Evolutionary conservation across 805 yeast species (phyloP).

Genomic region (Candida ponderosae): DNA sequence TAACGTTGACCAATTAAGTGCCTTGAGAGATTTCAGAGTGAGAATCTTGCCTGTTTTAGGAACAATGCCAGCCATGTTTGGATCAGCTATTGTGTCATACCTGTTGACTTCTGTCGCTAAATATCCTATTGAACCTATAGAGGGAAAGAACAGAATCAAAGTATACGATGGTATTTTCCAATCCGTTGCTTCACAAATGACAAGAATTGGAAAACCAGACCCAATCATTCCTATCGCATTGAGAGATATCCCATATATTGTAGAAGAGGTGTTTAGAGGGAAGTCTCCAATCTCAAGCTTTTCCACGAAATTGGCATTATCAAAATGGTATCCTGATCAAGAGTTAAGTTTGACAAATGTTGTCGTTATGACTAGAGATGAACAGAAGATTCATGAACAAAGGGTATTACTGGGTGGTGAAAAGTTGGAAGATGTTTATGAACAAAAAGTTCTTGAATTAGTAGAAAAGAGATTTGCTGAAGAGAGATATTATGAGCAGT

Average conservation of each 20-base stretch:
- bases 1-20: constrained; percentile 78
- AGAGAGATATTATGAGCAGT: constrained; percentile 67
- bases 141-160: constrained; percentile 82
- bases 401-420: constrained; percentile 67
- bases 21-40: constrained; percentile 84
- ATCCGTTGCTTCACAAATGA: constrained; percentile 79
- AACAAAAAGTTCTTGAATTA: constrained; percentile 44
- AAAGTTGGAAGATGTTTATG: constrained; percentile 53
- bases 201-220: constrained; percentile 63
- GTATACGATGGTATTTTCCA: constrained; percentile 78
- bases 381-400: constrained; percentile 73
- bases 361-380: constrained; percentile 84
- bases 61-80: constrained; percentile 95
- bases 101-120: constrained; percentile 74
- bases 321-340: constrained; percentile 73
- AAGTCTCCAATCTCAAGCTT: constrained; percentile 82
- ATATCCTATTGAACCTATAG: constrained; percentile 85
- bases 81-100: constrained; percentile 81
- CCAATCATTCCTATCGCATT: constrained; percentile 70
- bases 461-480: constrained; percentile 63
- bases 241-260: constrained; percentile 69
- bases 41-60: constrained; percentile 94
- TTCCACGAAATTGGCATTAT: constrained; percentile 70
- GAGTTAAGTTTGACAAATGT: constrained; percentile 69
- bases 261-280: constrained; percentile 91